Conservation (phyloP, 1,284 basidiomycete species). For the Inonotus hispidus region DNA sequence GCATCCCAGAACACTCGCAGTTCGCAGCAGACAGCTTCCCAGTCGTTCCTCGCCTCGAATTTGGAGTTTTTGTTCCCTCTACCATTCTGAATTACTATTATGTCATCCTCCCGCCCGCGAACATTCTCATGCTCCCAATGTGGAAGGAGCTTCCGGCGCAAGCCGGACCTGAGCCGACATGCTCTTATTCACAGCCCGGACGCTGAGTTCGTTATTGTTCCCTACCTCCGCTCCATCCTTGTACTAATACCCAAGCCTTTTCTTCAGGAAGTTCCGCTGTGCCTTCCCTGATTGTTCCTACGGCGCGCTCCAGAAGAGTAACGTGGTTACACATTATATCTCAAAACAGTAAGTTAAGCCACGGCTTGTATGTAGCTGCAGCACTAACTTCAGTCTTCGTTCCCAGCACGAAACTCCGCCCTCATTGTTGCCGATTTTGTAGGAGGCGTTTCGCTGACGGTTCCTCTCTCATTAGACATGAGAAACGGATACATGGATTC, state of each 20-base stretch:
- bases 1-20: background rate
- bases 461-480: slow-evolving; percentile 6
- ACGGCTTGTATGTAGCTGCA: background rate
- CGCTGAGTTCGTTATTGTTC: background rate
- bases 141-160: background rate
- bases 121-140: background rate
- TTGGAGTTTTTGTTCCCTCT: background rate
- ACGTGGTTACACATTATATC: slow-evolving; percentile 11
- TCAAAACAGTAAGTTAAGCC: slow-evolving; percentile 11
- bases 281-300: slow-evolving; percentile 1
- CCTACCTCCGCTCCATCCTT: background rate
- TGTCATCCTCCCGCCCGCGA: background rate
- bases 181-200: background rate
- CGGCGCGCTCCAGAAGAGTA: slow-evolving; percentile 9
- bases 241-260: background rate
- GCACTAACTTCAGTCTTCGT: background rate
- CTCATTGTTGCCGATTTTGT: background rate
- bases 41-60: background rate
- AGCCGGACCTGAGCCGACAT: background rate
- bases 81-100: background rate
- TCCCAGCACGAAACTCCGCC: background rate
- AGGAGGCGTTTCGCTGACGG: background rate
- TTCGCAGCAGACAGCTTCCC: background rate
- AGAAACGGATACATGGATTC: slow-evolving; percentile 3
- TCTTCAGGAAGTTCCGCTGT: background rate